A percentile compares a stretch with the other conserved stretches of the same genome.
Evolutionary conservation across 192 early-diverging fungal species (phyloP).

Genomic region (Entrophospora sp.): DNA sequence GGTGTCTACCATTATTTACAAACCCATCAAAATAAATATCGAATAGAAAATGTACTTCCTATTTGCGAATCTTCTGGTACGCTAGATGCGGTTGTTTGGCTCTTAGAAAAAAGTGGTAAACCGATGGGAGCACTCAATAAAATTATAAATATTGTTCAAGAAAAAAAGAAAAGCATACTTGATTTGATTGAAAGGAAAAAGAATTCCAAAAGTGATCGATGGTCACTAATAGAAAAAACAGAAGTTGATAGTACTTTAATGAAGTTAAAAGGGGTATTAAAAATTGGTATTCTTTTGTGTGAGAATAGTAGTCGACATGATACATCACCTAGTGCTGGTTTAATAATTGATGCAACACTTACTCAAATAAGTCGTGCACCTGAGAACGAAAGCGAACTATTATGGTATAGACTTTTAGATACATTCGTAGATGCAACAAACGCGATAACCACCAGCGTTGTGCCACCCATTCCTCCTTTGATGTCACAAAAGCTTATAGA

Average conservation of each 20-base stretch:
- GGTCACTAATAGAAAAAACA: slow-evolving; percentile 43
- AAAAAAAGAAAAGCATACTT: slow-evolving; percentile 34
- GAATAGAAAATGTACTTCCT: slow-evolving; percentile 33
- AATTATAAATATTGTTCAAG: slow-evolving; percentile 45
- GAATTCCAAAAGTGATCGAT: slow-evolving; percentile 28
- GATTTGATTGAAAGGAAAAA: slow-evolving; percentile 31
- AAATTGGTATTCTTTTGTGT: slow-evolving; percentile 50
- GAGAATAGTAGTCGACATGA: slow-evolving; percentile 34
- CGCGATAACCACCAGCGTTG: slow-evolving; percentile 25
- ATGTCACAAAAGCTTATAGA: slow-evolving; percentile 14
- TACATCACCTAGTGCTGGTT: slow-evolving; percentile 23
- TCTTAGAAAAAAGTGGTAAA: slow-evolving; percentile 48
- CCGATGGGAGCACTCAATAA: slow-evolving; percentile 43
- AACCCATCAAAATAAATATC: slow-evolving; percentile 37
- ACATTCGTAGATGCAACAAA: slow-evolving; percentile 48
- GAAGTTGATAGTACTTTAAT: slow-evolving; percentile 38
- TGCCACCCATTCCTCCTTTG: slow-evolving; percentile 10
- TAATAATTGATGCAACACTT: slow-evolving; percentile 5
- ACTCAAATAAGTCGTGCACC: slow-evolving; percentile 8
- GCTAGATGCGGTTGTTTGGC: slow-evolving; percentile 52
- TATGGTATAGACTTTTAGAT: slow-evolving; percentile 51
- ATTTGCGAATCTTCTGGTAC: slow-evolving; percentile 42
- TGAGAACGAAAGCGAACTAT: slow-evolving; percentile 40
- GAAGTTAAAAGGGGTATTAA: slow-evolving; percentile 44
- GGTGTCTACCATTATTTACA: slow-evolving; percentile 52